Evolutionary conservation across 1,139 yeast species (phyloP).

Genomic region (Candida dubliniensis): DNA sequence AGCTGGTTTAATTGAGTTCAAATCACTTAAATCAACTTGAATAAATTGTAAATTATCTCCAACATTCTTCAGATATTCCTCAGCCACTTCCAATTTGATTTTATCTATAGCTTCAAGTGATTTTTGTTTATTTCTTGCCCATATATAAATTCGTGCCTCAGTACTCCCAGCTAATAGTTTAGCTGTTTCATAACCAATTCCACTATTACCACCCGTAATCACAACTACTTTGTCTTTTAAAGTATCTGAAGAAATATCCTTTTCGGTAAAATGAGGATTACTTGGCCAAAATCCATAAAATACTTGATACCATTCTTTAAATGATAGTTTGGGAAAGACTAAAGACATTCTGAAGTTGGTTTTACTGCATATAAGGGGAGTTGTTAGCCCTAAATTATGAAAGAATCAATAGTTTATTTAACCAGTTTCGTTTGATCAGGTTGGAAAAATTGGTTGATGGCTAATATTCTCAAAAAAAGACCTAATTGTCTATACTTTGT

Average conservation of each 20-base stretch:
- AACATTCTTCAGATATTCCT: slow-evolving; percentile 4
- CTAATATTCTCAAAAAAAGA: too few species aligned
- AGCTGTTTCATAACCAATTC: slow-evolving; percentile 25
- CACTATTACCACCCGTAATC: slow-evolving; percentile 12
- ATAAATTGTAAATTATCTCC: slow-evolving; percentile 6
- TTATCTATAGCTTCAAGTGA: slow-evolving; percentile 7
- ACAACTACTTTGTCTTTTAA: slow-evolving; percentile 10
- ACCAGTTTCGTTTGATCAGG: too few species aligned
- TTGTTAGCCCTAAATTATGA: slow-evolving; percentile 3
- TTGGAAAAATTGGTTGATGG: too few species aligned
- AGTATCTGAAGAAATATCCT: slow-evolving; percentile 5
- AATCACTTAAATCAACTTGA: slow-evolving; percentile 43
- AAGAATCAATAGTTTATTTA: background rate
- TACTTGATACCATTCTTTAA: slow-evolving; percentile 9
- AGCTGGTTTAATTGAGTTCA: slow-evolving; percentile 43
- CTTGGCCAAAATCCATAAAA: slow-evolving; percentile 11
- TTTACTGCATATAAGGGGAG: background rate
- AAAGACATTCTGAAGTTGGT: slow-evolving; percentile 1
- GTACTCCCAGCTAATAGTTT: slow-evolving; percentile 32
- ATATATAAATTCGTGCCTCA: slow-evolving; percentile 28
- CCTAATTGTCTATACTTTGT: too few species aligned
- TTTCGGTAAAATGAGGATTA: slow-evolving; percentile 10
- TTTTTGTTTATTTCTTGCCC: slow-evolving; percentile 7
- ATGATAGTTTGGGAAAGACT: slow-evolving; percentile 5
- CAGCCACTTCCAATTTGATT: slow-evolving; percentile 10